These are phyloP conservation scores for Leavenworthia alabamica DNA, from an alignment of 345 rosid species.

Conservation along the genomic window DNA sequence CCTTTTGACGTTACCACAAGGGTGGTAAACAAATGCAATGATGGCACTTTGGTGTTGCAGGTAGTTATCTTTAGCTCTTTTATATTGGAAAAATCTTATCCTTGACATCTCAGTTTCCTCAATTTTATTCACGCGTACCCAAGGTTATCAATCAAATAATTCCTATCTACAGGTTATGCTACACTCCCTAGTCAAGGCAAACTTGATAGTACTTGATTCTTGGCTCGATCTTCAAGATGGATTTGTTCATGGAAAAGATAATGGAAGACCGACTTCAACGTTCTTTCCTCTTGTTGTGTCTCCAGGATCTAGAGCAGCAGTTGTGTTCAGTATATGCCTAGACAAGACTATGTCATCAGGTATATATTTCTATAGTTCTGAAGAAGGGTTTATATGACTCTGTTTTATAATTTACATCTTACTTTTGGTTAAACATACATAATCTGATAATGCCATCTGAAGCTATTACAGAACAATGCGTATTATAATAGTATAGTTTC, in stretches of 20 bases:
- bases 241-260: slow-evolving; percentile 58
- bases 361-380: slow-evolving; percentile 31
- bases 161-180: slow-evolving; percentile 58
- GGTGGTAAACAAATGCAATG: slow-evolving; percentile 75
- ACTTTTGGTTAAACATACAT: not conserved
- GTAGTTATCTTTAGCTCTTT: slow-evolving; percentile 34
- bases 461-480: not conserved
- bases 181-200: slow-evolving; percentile 86
- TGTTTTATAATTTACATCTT: not conserved
- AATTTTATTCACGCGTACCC: not conserved
- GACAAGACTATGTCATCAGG: slow-evolving; percentile 49
- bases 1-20: slow-evolving; percentile 88
- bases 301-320: slow-evolving; percentile 71
- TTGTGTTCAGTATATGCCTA: slow-evolving; percentile 62
- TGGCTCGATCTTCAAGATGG: slow-evolving; percentile 97
- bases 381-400: not conserved
- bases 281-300: slow-evolving; percentile 81
- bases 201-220: slow-evolving; percentile 70
- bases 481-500: not conserved
- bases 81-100: not conserved
- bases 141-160: slow-evolving; percentile 1
- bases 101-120: slow-evolving; percentile 3
- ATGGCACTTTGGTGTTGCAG: slow-evolving; percentile 79
- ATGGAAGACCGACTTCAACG: slow-evolving; percentile 75
- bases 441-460: slow-evolving; percentile 3